Conservation (phyloP, 495 filamentous ascomycete species). For the Aspergillus coremiiformis region DNA sequence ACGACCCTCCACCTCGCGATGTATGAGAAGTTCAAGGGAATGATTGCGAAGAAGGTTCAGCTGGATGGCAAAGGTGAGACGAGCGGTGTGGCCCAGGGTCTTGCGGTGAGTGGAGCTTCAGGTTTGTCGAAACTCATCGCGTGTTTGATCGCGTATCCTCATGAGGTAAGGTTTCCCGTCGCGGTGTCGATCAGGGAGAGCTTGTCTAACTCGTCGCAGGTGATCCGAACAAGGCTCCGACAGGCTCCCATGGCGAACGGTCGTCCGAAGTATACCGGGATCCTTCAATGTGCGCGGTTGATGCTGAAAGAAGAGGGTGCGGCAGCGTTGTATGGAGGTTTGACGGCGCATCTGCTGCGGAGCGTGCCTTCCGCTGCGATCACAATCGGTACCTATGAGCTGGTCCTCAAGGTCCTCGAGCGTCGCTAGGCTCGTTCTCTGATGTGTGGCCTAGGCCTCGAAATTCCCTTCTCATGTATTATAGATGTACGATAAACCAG, state of each 20-base stretch:
- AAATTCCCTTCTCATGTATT: slow-evolving; percentile 7
- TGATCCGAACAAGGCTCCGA: slow-evolving; percentile 71
- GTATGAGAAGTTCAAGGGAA: slow-evolving; percentile 76
- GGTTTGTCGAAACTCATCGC: slow-evolving; percentile 77
- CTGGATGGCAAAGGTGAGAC: slow-evolving; percentile 20
- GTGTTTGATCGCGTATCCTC: slow-evolving; percentile 74
- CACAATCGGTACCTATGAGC: slow-evolving; percentile 89
- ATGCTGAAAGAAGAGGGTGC: slow-evolving; percentile 82
- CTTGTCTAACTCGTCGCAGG: slow-evolving; percentile 34
- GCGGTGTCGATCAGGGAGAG: not conserved
- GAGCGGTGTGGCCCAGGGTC: slow-evolving; percentile 25
- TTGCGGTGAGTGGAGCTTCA: slow-evolving; percentile 58
- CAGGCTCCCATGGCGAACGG: slow-evolving; percentile 71
- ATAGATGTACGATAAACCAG: slow-evolving; percentile 8
- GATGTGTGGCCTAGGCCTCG: not conserved
- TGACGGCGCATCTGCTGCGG: slow-evolving; percentile 79
- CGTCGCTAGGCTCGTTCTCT: not conserved
- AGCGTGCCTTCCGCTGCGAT: slow-evolving; percentile 85
- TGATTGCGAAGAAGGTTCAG: slow-evolving; percentile 51
- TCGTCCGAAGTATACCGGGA: slow-evolving; percentile 69
- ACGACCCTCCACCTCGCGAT: slow-evolving; percentile 81
- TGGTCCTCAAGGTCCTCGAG: slow-evolving; percentile 54
- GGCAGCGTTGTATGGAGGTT: slow-evolving; percentile 71
- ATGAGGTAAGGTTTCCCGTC: slow-evolving; percentile 54
- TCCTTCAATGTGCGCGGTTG: slow-evolving; percentile 72